These are phyloP conservation scores for Centaurea solstitialis DNA, from an alignment of 129 eudicot genomes.

Conservation along the genomic window DNA sequence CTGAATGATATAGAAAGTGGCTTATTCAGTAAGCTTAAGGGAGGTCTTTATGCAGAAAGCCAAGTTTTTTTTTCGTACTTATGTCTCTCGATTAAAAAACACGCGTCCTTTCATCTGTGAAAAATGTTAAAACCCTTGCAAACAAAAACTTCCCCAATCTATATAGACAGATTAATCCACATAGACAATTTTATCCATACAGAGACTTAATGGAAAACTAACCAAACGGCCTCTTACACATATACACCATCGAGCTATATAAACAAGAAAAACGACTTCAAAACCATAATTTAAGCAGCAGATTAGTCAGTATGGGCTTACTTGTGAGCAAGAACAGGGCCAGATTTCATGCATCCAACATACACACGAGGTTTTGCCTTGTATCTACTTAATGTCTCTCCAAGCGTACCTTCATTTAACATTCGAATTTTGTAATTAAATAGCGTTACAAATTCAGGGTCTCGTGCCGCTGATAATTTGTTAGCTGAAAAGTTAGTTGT, in stretches of 20 bases:
- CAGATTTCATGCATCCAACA: slow-evolving; percentile 96
- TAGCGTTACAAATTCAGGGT: not conserved
- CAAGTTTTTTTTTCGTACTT: no score
- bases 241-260: not conserved
- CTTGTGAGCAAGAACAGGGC: slow-evolving; percentile 91
- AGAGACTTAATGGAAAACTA: no score
- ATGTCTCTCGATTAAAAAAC: no score
- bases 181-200: no score
- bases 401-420: slow-evolving; percentile 73
- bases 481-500: not conserved
- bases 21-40: no score
- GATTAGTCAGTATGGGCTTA: slow-evolving; percentile 32
- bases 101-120: no score
- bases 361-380: slow-evolving; percentile 69
- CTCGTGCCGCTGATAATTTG: no score
- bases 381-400: slow-evolving; percentile 69
- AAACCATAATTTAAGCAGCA: not conserved
- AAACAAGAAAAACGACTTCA: not conserved
- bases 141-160: no score
- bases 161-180: no score
- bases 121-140: no score
- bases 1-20: no score
- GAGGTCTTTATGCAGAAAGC: no score
- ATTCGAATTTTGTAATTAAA: slow-evolving; percentile 6
- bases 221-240: not conserved